These are phyloP conservation scores for Epichloe amarillans DNA, from an alignment of 2,329 filamentous ascomycete species.

Conservation along the genomic window DNA sequence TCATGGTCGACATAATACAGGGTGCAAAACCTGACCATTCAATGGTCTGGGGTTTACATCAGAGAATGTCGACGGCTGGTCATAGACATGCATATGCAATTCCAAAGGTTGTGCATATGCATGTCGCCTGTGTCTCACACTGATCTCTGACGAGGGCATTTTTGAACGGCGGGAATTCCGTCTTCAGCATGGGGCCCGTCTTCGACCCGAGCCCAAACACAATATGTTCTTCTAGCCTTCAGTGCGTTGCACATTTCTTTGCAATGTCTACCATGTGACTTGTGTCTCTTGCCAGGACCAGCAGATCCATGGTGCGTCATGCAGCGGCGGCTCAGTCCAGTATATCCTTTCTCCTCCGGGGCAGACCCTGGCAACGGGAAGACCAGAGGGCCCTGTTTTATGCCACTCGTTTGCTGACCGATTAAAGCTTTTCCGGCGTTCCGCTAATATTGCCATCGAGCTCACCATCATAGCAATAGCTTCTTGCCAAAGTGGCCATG, in stretches of 20 bases:
- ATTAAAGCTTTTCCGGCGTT: neutral
- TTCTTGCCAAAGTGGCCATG: neutral
- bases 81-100: no score
- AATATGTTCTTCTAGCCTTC: neutral
- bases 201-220: no score
- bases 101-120: no score
- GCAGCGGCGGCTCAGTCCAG: neutral
- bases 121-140: no score
- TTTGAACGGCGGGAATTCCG: no score
- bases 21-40: no score
- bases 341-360: slow-evolving; percentile 1
- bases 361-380: neutral
- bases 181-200: no score
- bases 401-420: neutral
- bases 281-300: neutral
- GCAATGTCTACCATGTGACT: neutral
- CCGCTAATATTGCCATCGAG: neutral
- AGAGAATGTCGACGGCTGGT: no score
- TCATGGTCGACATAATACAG: no score
- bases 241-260: neutral
- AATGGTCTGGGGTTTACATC: no score
- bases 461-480: neutral
- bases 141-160: no score
- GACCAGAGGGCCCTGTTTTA: neutral
- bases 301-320: slow-evolving; percentile 2